Evolutionary conservation across 208 protist genomes (phyloP).

Genomic region (Porcisia hertigi): DNA sequence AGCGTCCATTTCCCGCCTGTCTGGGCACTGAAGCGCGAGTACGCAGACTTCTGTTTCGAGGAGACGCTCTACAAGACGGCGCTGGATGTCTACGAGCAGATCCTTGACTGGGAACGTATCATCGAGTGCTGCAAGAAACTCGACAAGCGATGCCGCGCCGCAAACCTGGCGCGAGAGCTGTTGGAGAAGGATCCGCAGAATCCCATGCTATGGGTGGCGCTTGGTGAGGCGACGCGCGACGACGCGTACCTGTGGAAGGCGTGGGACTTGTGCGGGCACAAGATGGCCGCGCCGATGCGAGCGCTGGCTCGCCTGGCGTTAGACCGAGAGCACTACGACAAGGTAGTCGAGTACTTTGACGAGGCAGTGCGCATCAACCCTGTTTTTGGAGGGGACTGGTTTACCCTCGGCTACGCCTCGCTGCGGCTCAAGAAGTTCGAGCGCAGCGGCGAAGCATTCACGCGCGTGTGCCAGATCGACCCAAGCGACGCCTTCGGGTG

Average conservation of each 20-base stretch:
- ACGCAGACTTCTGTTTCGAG: constrained; percentile 86
- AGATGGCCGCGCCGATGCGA: constrained; percentile 87
- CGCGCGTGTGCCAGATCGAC: constrained; percentile 89
- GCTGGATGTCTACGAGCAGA: constrained; percentile 86
- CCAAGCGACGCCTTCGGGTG: constrained; percentile 88
- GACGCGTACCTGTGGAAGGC: constrained; percentile 86
- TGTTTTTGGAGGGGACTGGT: constrained; percentile 92
- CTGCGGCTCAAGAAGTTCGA: constrained; percentile 72
- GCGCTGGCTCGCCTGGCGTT: constrained; percentile 81
- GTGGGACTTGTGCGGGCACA: constrained; percentile 87
- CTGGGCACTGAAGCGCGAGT: constrained; percentile 82
- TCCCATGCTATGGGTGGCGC: constrained; percentile 87
- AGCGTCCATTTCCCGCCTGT: constrained; percentile 78
- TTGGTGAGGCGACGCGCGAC: constrained; percentile 89
- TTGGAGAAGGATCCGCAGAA: constrained; percentile 84
- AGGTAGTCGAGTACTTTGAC: constrained; percentile 92
- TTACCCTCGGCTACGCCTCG: constrained; percentile 85
- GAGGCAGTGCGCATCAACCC: constrained; percentile 84
- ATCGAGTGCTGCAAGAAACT: constrained; percentile 90
- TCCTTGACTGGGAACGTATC: constrained; percentile 88
- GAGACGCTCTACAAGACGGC: constrained; percentile 87
- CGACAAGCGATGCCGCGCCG: constrained; percentile 84
- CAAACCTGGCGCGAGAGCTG: constrained; percentile 83
- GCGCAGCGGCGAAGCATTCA: constrained; percentile 86
- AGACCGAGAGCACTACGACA: constrained; percentile 83